Base-by-base conservation (phyloP, 805 yeast genomes). In the Schwanniomyces pseudopolymorphus region DNA sequence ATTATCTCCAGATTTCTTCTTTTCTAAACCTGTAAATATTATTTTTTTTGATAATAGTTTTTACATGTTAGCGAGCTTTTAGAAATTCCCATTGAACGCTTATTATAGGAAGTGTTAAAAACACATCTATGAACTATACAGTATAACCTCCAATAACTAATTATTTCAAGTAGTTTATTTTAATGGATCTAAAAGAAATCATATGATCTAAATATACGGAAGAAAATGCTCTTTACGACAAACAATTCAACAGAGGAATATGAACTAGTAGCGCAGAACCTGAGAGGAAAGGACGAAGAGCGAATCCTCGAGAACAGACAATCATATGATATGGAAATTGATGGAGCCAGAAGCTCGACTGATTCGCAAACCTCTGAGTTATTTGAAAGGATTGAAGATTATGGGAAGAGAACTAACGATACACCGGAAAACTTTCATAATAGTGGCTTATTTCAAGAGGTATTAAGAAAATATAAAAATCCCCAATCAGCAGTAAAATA, bases 321-420 rank as follows among this genome's bases (percentile, higher is more conserved):
- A 8, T 8, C 22, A 8, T 7, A 19, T 36, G 16, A 20, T 9
- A n/a, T 8, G 14, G 8, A 19, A 11, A 13, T 5, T 4, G 14
- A 10, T 19, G 20, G 10, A 13, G 2, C 28, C 10, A 19, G 47
- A 33, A 33, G 16, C 17, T 60, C 65, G 2, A 39, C 36, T 6
- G 58, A 49, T 4, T 56, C 62, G 11, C 45, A 36, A 38, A 49
- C 63, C 4, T 71, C 75, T 0, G 52, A 36, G 7, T 24, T 69
- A 5, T 64, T 72, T 44, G 63, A 61, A n/a, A 59, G 56, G 13
- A 61, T 72, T 13, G 63, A 61, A 37, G 53, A 52, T 8, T 50
- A 42, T 45, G 40, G 59, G 17, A 33, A 20, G 8, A 19, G 39
- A n/a, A 39, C 39, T 11, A 39, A 20, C 7, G 47, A 45, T 3